phyloP scores from a whole-genome alignment of 148 eudicot genomes.

The Limonium bicolor region DNA sequence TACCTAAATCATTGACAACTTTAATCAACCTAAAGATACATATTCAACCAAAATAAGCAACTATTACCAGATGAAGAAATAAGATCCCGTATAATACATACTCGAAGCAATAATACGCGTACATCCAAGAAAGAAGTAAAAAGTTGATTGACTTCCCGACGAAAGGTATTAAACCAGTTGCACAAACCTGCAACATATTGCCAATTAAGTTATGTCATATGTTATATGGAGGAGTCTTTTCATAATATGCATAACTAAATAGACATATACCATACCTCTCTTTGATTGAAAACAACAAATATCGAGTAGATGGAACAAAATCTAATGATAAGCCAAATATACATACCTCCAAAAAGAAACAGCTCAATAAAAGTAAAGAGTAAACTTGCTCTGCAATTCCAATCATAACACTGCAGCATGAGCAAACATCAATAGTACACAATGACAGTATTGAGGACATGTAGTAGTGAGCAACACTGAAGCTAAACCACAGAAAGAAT shows the following conservation, averaged over 20 bases:
- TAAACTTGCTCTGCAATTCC: constrained; percentile 91
- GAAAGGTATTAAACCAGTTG: constrained; percentile 64
- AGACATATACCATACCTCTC: too few species aligned
- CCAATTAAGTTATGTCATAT: too few species aligned
- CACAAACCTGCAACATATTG: constrained; percentile 64
- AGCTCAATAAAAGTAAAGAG: constrained; percentile 62
- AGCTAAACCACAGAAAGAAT: too few species aligned
- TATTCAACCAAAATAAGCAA: not conserved
- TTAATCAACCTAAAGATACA: constrained; percentile 4
- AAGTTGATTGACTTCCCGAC: constrained; percentile 67
- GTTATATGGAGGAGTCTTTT: too few species aligned
- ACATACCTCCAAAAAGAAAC: constrained; percentile 84
- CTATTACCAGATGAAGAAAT: not conserved
- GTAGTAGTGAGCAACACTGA: not conserved
- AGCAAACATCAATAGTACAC: constrained; percentile 9
- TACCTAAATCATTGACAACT: constrained; percentile 34
- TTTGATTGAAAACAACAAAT: too few species aligned
- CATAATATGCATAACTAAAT: too few species aligned
- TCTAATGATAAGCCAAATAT: too few species aligned
- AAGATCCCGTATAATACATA: constrained; percentile 35
- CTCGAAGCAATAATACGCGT: constrained; percentile 98
- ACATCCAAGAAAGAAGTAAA: constrained; percentile 90
- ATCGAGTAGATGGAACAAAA: too few species aligned
- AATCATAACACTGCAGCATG: constrained; percentile 57
- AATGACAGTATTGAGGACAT: too few species aligned